Evolutionary conservation across 2,329 filamentous ascomycete genomes (phyloP).

Genomic region (Aspergillus piperis): DNA sequence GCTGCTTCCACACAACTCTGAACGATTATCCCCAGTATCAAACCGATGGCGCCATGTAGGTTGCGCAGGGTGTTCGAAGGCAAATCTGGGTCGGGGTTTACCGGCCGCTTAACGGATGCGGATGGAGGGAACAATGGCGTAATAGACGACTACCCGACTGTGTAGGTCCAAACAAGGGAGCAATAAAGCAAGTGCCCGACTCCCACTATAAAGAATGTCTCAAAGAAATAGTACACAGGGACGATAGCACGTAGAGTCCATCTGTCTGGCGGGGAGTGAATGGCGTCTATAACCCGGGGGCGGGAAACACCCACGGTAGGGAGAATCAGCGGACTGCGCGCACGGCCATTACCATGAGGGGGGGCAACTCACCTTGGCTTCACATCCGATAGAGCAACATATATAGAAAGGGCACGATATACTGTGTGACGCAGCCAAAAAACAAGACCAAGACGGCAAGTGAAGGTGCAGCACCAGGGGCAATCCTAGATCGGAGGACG

Average conservation of each 20-base stretch:
- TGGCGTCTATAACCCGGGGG: conserved; percentile 16
- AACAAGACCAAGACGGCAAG: conserved; percentile 2
- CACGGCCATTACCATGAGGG: conserved; percentile 1
- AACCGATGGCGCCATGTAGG: neutral
- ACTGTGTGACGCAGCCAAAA: neutral
- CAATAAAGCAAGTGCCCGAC: neutral
- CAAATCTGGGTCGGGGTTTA: neutral
- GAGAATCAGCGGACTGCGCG: conserved; percentile 22
- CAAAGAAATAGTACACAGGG: conserved; percentile 9
- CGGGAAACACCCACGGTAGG: conserved; percentile 18
- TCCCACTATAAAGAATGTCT: neutral
- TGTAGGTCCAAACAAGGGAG: neutral
- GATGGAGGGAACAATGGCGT: conserved; percentile 5
- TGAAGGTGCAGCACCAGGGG: conserved; percentile 6
- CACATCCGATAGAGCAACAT: conserved; percentile 6
- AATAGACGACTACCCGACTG: neutral
- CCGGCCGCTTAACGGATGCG: conserved; percentile 7
- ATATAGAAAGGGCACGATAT: conserved; percentile 5
- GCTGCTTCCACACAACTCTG: neutral
- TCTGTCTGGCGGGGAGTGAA: conserved; percentile 13
- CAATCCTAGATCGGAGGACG: conserved; percentile 9
- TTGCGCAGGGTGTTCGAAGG: neutral
- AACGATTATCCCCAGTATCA: neutral
- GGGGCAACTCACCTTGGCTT: conserved; percentile 13
- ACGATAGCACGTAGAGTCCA: conserved; percentile 5